phyloP scores from a whole-genome alignment of 2,329 filamentous ascomycete species.

The Plectosphaerella sp. region DNA sequence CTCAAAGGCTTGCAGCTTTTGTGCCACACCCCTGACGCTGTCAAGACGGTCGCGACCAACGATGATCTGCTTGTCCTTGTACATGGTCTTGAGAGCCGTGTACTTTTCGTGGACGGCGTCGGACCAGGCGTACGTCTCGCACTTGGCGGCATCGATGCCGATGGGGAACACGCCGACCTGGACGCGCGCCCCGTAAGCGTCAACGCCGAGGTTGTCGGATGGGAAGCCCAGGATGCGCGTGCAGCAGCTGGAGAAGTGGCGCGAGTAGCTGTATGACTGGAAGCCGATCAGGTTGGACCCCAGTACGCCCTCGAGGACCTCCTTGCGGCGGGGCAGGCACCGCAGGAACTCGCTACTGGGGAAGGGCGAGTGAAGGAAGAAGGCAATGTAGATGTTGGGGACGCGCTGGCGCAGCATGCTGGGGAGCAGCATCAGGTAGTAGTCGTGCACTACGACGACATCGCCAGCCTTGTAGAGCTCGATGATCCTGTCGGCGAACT shows the following conservation, averaged over 20 bases:
- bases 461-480: conserved; percentile 90
- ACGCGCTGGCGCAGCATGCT: conserved; percentile 81
- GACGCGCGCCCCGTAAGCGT: conserved; percentile 83
- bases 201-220: conserved; percentile 78
- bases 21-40: conserved; percentile 87
- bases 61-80: conserved; percentile 89
- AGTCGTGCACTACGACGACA: conserved; percentile 89
- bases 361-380: conserved; percentile 92
- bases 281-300: conserved; percentile 93
- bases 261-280: conserved; percentile 91
- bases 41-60: conserved; percentile 93
- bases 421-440: conserved; percentile 85
- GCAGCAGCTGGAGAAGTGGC: conserved; percentile 92
- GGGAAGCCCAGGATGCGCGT: conserved; percentile 87
- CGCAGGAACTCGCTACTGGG: conserved; percentile 94
- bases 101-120: conserved; percentile 68
- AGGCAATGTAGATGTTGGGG: conserved; percentile 88
- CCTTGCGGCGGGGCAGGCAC: conserved; percentile 82
- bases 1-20: conserved; percentile 93
- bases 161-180: conserved; percentile 93
- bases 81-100: conserved; percentile 67
- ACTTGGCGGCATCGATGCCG: conserved; percentile 82
- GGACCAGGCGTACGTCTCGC: conserved; percentile 70
- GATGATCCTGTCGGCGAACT: conserved; percentile 85
- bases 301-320: conserved; percentile 83